These are phyloP conservation scores for Penicillium polonicum DNA, from an alignment of 2,329 filamentous ascomycete species.

Conservation along the genomic window DNA sequence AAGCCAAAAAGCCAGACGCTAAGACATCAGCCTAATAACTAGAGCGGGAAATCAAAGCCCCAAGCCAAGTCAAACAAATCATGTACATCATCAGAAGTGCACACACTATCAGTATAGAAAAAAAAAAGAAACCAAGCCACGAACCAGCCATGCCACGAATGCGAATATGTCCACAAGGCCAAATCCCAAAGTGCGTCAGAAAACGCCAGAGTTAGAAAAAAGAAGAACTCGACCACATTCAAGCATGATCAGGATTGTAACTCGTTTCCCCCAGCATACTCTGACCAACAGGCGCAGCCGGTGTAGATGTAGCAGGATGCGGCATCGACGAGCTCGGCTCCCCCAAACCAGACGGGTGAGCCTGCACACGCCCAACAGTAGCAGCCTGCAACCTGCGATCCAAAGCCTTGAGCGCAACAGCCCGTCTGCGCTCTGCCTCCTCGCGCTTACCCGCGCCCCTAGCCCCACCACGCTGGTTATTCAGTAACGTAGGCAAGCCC, in stretches of 20 bases:
- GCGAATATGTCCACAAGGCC: constrained; percentile 5
- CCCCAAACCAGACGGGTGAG: constrained; percentile 31
- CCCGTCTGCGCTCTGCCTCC: constrained; percentile 85
- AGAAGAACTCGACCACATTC: not conserved
- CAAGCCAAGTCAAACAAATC: constrained; percentile 2
- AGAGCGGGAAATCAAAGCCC: not conserved
- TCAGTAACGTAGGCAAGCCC: constrained; percentile 60
- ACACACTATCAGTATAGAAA: not conserved
- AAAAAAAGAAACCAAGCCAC: not conserved
- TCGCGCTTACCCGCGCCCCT: constrained; percentile 69
- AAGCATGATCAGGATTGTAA: constrained; percentile 63
- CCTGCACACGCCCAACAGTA: constrained; percentile 54
- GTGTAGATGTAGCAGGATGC: constrained; percentile 51
- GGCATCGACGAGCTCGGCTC: constrained; percentile 31
- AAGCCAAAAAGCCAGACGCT: not conserved
- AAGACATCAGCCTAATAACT: not conserved
- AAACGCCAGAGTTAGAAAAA: not conserved
- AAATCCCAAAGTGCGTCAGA: constrained; percentile 2
- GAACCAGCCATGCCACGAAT: constrained; percentile 1
- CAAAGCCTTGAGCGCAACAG: constrained; percentile 83
- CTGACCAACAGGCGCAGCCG: constrained; percentile 55
- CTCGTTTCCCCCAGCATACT: constrained; percentile 67
- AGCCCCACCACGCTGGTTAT: constrained; percentile 41
- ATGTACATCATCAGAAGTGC: constrained; percentile 11
- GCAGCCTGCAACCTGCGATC: constrained; percentile 91